phyloP scores from a whole-genome alignment of 495 filamentous ascomycete species.

The Platismatia glauca region DNA sequence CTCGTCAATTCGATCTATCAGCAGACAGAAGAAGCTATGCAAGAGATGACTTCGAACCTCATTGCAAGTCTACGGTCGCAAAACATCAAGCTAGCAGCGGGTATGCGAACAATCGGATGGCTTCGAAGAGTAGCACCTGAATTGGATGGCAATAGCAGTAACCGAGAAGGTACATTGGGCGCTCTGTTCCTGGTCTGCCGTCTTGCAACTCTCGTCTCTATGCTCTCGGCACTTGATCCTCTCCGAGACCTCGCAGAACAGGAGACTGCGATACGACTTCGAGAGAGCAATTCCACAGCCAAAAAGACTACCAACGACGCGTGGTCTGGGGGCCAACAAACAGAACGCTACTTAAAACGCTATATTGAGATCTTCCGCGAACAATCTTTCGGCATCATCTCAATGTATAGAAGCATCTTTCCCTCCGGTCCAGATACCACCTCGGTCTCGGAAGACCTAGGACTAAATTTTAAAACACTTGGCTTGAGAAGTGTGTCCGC shows the following conservation, averaged over 20 bases:
- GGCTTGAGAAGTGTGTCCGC: conserved; percentile 19
- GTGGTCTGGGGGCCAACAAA: conserved; percentile 79
- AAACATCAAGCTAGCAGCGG: conserved; percentile 78
- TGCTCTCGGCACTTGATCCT: conserved; percentile 77
- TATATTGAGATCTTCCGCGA: conserved; percentile 98
- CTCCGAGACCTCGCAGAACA: conserved; percentile 84
- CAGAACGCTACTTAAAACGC: conserved; percentile 85
- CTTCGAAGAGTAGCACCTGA: conserved; percentile 80
- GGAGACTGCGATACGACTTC: conserved; percentile 48
- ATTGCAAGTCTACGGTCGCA: conserved; percentile 67
- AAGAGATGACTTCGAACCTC: conserved; percentile 76
- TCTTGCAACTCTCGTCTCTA: conserved; percentile 66
- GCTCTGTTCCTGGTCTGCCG: conserved; percentile 83
- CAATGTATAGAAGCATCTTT: conserved; percentile 87
- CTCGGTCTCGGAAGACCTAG: conserved; percentile 30
- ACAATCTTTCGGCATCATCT: conserved; percentile 91
- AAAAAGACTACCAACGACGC: conserved; percentile 25
- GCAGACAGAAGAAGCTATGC: conserved; percentile 84
- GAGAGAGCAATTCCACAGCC: conserved; percentile 16
- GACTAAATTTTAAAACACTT: conserved; percentile 28
- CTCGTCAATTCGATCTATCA: conserved; percentile 62
- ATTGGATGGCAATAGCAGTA: conserved; percentile 41
- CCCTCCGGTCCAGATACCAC: conserved; percentile 31
- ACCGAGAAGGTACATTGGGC: conserved; percentile 57
- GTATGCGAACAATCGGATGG: conserved; percentile 88